These are phyloP conservation scores for Salix purpurea DNA, from an alignment of 345 rosid species.

Conservation along the genomic window DNA sequence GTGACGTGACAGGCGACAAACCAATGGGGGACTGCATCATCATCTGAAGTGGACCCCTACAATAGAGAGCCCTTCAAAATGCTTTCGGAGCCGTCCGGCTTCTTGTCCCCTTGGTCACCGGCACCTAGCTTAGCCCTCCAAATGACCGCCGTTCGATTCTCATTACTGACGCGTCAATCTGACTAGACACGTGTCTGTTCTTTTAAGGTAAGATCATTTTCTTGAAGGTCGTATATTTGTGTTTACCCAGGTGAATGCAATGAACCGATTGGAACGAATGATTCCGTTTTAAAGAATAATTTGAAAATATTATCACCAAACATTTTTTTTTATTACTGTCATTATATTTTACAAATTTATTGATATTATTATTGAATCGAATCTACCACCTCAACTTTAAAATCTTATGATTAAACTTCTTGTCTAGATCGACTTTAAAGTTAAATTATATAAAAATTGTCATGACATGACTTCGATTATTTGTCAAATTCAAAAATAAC, in stretches of 20 bases:
- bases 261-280: neutral
- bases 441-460: no score
- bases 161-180: constrained; percentile 7
- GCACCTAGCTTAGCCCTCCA: constrained; percentile 18
- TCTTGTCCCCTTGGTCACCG: constrained; percentile 37
- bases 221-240: neutral
- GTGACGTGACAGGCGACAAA: constrained; percentile 27
- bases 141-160: constrained; percentile 27
- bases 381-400: no score
- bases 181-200: constrained; percentile 22
- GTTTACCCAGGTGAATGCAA: neutral
- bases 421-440: no score
- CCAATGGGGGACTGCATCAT: constrained; percentile 8
- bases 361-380: no score
- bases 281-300: no score
- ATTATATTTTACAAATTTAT: no score
- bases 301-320: no score
- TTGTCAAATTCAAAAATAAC: no score
- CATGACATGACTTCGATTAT: no score
- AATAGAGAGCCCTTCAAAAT: constrained; percentile 11
- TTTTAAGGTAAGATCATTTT: neutral
- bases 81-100: constrained; percentile 35
- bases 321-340: no score
- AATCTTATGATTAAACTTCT: no score
- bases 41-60: neutral